These are phyloP conservation scores for Gossypium schwendimanii DNA, from an alignment of 441 rosid species.

Conservation along the genomic window DNA sequence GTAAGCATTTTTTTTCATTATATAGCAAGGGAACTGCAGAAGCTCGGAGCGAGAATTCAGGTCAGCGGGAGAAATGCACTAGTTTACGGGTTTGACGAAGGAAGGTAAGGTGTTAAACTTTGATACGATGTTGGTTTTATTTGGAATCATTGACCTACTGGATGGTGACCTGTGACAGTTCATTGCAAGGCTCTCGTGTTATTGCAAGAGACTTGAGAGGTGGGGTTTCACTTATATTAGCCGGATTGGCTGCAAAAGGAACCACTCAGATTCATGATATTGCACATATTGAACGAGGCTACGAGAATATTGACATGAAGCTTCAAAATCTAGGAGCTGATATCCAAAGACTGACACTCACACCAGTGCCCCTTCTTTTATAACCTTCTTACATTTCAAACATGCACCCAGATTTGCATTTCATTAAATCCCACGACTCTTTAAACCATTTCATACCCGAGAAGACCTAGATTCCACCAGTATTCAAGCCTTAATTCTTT, in stretches of 20 bases:
- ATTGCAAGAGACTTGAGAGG: constrained; percentile 28
- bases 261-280: constrained; percentile 20
- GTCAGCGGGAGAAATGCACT: constrained; percentile 18
- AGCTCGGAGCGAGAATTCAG: constrained; percentile 29
- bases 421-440: neutral
- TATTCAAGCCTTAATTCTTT: neutral
- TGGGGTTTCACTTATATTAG: constrained; percentile 24
- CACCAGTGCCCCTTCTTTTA: neutral
- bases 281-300: constrained; percentile 25
- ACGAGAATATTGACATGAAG: constrained; percentile 21
- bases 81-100: constrained; percentile 16
- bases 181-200: constrained; percentile 15
- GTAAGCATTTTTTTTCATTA: neutral
- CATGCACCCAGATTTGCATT: neutral
- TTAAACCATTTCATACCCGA: neutral
- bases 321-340: constrained; percentile 28
- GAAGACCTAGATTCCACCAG: neutral
- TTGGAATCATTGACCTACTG: neutral
- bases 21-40: constrained; percentile 21
- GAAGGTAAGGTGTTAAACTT: constrained; percentile 7
- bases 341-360: constrained; percentile 13
- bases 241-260: constrained; percentile 31
- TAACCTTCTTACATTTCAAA: neutral
- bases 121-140: neutral
- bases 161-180: constrained; percentile 8